phyloP scores from a whole-genome alignment of 2,329 filamentous ascomycete genomes.

The Zymoseptoria brevis region DNA sequence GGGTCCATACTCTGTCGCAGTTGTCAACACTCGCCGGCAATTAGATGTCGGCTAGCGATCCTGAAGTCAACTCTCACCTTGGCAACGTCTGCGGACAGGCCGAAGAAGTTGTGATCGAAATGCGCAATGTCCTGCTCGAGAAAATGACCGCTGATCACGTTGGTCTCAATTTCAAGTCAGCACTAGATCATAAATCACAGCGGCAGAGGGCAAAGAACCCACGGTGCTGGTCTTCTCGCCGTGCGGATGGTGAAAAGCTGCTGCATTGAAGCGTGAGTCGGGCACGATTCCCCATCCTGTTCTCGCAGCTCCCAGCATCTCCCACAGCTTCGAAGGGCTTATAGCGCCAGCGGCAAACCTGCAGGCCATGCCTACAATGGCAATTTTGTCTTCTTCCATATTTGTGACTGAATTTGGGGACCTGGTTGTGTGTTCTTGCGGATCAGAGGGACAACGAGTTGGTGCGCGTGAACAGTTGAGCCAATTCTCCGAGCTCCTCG shows the following conservation, averaged over 20 bases:
- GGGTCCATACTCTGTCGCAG: slow-evolving; percentile 12
- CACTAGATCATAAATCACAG: too few relatives aligned
- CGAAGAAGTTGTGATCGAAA: slow-evolving; percentile 18
- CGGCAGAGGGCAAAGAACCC: too few relatives aligned
- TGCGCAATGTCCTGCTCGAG: slow-evolving; percentile 10
- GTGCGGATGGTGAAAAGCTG: too few relatives aligned
- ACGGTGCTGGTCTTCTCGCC: too few relatives aligned
- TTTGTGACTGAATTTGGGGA: too few relatives aligned
- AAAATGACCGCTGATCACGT: slow-evolving; percentile 7
- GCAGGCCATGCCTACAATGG: slow-evolving; percentile 39
- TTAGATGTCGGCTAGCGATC: neutral
- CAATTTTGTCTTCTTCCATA: slow-evolving; percentile 23
- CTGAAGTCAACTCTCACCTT: neutral
- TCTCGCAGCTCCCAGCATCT: slow-evolving; percentile 1
- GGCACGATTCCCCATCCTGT: neutral
- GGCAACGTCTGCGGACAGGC: slow-evolving; percentile 13
- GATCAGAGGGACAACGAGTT: too few relatives aligned
- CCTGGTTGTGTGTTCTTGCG: too few relatives aligned
- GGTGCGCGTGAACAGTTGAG: too few relatives aligned
- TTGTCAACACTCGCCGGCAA: neutral
- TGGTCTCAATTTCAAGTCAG: neutral
- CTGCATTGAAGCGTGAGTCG: too few relatives aligned
- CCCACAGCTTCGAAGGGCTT: slow-evolving; percentile 6
- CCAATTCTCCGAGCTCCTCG: too few relatives aligned
- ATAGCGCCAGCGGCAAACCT: slow-evolving; percentile 19